Conservation (phyloP, 192 early-diverging fungal species). For the Backusella circina region DNA sequence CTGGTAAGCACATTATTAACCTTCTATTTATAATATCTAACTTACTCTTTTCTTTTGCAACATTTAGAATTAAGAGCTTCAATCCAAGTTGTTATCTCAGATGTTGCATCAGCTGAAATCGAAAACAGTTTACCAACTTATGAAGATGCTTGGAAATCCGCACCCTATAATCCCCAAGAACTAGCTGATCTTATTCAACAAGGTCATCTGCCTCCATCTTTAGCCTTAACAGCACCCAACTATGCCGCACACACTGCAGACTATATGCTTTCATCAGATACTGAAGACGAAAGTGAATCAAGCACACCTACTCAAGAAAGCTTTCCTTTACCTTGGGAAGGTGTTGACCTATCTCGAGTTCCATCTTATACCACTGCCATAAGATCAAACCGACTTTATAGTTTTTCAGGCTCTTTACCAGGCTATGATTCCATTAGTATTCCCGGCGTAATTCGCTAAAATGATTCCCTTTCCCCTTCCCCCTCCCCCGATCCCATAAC, state of each 20-base stretch:
- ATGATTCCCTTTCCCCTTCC: not conserved
- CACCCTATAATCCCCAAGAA: constrained; percentile 27
- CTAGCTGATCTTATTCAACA: constrained; percentile 10
- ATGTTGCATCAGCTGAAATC: constrained; percentile 15
- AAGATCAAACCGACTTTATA: constrained; percentile 18
- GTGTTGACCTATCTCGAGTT: constrained; percentile 28
- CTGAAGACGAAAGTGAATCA: not conserved
- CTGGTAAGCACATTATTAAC: constrained; percentile 7
- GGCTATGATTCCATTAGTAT: constrained; percentile 27
- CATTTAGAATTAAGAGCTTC: constrained; percentile 31
- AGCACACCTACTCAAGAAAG: not conserved
- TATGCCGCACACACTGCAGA: constrained; percentile 19
- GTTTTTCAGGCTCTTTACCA: constrained; percentile 21
- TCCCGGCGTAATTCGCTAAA: constrained; percentile 13
- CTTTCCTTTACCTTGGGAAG: constrained; percentile 17
- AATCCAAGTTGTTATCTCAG: constrained; percentile 29
- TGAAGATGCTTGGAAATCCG: constrained; percentile 30
- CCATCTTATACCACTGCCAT: constrained; percentile 34
- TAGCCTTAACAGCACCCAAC: constrained; percentile 22
- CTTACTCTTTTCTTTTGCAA: not conserved
- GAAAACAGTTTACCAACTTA: constrained; percentile 23
- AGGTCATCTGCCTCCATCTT: constrained; percentile 22
- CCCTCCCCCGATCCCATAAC: not conserved
- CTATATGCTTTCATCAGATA: not conserved
- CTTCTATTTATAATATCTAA: not conserved